Evolutionary conservation across 176 grass and related monocot genomes (phyloP).

Genomic region (Bothriochloa decipiens): DNA sequence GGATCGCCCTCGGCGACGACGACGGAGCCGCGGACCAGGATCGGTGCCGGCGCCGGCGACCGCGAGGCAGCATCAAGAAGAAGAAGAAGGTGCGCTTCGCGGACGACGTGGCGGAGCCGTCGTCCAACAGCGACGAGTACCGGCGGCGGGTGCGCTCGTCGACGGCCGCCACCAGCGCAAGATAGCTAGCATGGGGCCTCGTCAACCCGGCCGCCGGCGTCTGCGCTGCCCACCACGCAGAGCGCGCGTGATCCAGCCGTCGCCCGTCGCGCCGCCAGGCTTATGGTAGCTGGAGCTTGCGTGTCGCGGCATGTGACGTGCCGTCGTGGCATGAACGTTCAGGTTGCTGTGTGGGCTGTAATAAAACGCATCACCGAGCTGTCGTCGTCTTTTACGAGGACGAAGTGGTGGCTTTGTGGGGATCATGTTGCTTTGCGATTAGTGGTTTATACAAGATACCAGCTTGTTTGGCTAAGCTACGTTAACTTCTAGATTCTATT

Average conservation of each 20-base stretch:
- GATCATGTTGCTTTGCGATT: neutral
- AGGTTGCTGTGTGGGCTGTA: neutral
- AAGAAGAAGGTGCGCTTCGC: conserved; percentile 86
- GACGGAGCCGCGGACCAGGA: neutral
- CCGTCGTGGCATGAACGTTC: neutral
- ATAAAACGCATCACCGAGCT: neutral
- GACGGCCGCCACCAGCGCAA: neutral
- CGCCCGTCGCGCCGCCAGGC: neutral
- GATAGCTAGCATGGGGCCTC: neutral
- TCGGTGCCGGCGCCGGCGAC: neutral
- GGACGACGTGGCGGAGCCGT: conserved; percentile 64
- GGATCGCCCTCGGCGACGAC: neutral
- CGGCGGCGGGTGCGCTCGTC: conserved; percentile 30
- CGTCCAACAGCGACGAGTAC: conserved; percentile 59
- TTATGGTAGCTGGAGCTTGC: neutral
- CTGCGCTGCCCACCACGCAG: too few species aligned
- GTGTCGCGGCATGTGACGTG: neutral
- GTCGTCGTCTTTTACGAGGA: neutral
- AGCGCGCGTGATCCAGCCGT: conserved; percentile 5
- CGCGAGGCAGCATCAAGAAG: neutral
- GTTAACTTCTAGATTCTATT: neutral
- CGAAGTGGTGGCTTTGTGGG: neutral
- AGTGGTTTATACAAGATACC: neutral
- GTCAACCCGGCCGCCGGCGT: too few species aligned
- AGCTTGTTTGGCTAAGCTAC: neutral